phyloP scores from a whole-genome alignment of 2,329 filamentous ascomycete genomes.

The Neofusicoccum sp. region DNA sequence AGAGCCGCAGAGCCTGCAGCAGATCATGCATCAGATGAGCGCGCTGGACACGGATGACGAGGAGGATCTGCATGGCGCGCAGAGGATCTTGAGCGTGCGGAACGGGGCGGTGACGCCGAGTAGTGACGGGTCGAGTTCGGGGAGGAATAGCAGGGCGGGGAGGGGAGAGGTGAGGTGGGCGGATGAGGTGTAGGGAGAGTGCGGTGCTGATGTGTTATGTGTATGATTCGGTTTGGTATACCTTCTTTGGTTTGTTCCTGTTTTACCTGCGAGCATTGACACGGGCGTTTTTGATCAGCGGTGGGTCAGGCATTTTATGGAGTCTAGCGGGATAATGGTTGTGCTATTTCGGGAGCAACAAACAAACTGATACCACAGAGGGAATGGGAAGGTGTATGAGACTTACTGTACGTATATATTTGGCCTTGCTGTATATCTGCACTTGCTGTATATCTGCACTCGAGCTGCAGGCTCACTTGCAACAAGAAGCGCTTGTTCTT shows the following conservation, averaged over 20 bases:
- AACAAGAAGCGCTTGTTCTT: too few relatives aligned
- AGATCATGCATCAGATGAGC: conserved; percentile 13
- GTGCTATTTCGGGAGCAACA: too few relatives aligned
- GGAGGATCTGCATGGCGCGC: not conserved
- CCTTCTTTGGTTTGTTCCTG: not conserved
- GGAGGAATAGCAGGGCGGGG: not conserved
- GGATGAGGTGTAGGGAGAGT: not conserved
- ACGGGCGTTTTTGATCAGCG: not conserved
- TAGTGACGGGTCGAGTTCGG: not conserved
- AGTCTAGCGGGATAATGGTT: not conserved
- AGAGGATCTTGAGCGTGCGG: conserved; percentile 3
- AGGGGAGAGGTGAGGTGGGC: not conserved
- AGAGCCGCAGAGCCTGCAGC: conserved; percentile 1
- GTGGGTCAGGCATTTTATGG: not conserved
- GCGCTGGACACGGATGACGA: conserved; percentile 6
- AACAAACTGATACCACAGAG: too few relatives aligned
- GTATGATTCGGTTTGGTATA: not conserved
- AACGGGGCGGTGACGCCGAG: conserved; percentile 17
- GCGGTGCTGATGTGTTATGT: not conserved
- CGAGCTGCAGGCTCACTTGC: too few relatives aligned
- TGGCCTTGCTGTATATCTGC: too few relatives aligned
- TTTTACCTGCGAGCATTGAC: not conserved
- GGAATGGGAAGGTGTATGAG: too few relatives aligned
- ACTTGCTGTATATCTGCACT: too few relatives aligned
- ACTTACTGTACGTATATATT: too few relatives aligned